These are phyloP conservation scores for Neurospora crassa DNA, from an alignment of 2,329 filamentous ascomycete genomes.

Conservation along the genomic window DNA sequence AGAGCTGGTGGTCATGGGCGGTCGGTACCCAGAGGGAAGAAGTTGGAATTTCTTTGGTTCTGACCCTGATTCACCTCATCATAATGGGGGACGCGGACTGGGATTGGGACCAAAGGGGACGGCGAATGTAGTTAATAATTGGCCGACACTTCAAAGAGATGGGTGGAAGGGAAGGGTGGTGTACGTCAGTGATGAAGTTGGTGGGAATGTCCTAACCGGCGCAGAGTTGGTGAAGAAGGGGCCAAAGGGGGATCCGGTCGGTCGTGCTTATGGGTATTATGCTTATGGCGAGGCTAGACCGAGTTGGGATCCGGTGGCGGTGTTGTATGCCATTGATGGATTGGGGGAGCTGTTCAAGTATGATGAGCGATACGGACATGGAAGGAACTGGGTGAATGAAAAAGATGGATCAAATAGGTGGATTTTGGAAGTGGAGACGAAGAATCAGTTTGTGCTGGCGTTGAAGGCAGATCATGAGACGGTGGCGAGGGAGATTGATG, in stretches of 20 bases:
- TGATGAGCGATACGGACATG: conserved; percentile 28
- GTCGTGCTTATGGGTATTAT: conserved; percentile 31
- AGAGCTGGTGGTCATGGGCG: conserved; percentile 44
- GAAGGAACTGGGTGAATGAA: conserved; percentile 25
- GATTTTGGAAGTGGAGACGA: conserved; percentile 26
- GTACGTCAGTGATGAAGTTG: conserved; percentile 35
- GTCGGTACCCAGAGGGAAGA: conserved; percentile 34
- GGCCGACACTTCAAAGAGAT: neutral
- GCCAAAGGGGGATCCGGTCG: conserved; percentile 25
- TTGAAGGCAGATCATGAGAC: conserved; percentile 19
- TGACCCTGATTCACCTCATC: conserved; percentile 20
- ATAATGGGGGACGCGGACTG: neutral
- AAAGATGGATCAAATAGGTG: conserved; percentile 33
- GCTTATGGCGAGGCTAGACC: conserved; percentile 24
- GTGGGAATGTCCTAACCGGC: conserved; percentile 31
- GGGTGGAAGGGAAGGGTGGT: conserved; percentile 30
- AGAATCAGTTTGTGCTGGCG: conserved; percentile 31
- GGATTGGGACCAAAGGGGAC: conserved; percentile 14
- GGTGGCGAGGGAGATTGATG: conserved; percentile 22
- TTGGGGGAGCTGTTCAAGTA: conserved; percentile 25
- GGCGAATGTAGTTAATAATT: conserved; percentile 33
- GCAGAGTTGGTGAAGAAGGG: conserved; percentile 23
- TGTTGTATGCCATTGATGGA: conserved; percentile 27
- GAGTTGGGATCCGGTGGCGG: conserved; percentile 34
- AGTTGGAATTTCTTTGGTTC: conserved; percentile 40